Percentiles rank a stretch among this genome's conserved stretches.
phyloP scores from a whole-genome alignment of 83 land plant genomes.

The Larix sibirica region DNA sequence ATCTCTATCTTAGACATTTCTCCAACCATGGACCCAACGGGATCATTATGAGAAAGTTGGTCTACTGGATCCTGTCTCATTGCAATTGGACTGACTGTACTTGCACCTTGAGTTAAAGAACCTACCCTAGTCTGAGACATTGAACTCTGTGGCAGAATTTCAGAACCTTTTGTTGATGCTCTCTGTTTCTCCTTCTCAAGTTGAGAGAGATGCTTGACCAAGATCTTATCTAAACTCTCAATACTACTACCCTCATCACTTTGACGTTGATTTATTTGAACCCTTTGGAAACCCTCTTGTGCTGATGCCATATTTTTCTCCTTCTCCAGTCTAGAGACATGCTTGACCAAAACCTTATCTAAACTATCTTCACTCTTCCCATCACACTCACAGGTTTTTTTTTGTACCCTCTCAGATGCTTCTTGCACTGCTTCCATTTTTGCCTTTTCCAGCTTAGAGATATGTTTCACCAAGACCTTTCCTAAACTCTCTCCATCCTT shows the following conservation, averaged over 20 bases:
- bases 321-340: conserved; percentile 46
- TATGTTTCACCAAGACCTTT: conserved; percentile 56
- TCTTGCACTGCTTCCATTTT: conserved; percentile 18
- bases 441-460: conserved; percentile 61
- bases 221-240: conserved; percentile 16
- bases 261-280: neutral
- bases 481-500: conserved; percentile 35
- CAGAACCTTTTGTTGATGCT: conserved; percentile 1
- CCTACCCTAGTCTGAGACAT: neutral
- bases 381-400: neutral
- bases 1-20: neutral
- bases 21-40: too few species aligned
- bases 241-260: neutral
- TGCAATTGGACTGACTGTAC: too few species aligned
- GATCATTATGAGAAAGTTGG: too few species aligned
- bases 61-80: too few species aligned
- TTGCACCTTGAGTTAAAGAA: neutral
- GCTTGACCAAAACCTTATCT: conserved; percentile 30
- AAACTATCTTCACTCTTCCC: conserved; percentile 7
- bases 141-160: neutral
- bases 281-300: neutral
- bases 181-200: conserved; percentile 50
- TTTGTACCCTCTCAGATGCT: neutral
- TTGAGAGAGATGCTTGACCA: conserved; percentile 53
- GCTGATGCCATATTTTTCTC: conserved; percentile 29